Evolutionary conservation across 2,329 filamentous ascomycete genomes (phyloP).

Genomic region (Paradendryphiella salina): DNA sequence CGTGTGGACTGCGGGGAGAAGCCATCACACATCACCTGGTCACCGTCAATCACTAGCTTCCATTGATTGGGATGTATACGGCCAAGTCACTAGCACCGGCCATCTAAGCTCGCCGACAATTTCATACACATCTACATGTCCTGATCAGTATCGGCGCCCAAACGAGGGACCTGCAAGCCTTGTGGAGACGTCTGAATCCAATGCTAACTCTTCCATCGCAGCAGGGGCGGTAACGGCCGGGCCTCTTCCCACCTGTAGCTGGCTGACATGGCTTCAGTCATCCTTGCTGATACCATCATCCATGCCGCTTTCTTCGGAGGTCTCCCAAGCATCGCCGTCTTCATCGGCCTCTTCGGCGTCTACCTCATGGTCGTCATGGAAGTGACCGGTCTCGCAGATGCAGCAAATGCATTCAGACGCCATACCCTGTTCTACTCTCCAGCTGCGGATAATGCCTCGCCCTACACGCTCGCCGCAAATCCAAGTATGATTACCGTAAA

Average conservation of each 20-base stretch:
- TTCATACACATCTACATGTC: not conserved
- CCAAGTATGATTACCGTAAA: not conserved
- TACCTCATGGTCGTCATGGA: not conserved
- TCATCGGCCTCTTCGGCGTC: not conserved
- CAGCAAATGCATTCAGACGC: conserved; percentile 7
- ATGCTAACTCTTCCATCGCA: not conserved
- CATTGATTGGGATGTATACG: not conserved
- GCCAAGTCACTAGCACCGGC: not conserved
- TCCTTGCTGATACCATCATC: not conserved
- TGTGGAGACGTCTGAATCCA: not conserved
- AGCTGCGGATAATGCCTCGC: conserved; percentile 1
- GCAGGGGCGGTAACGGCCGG: not conserved
- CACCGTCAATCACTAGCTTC: not conserved
- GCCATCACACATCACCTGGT: not conserved
- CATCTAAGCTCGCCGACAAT: not conserved
- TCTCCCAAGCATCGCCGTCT: not conserved
- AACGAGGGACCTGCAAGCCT: not conserved
- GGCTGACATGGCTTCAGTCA: not conserved
- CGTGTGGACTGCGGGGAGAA: conserved; percentile 10
- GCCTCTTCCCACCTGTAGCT: too few relatives aligned
- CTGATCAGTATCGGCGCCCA: not conserved
- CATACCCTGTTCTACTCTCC: not conserved
- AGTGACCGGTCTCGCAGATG: not conserved
- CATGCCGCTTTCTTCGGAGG: not conserved
- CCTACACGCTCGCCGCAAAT: conserved; percentile 4